Evolutionary conservation across 371 early-diverging fungal species (phyloP), one percentile per base, ranked within the genome.

Genomic region (Circinella umbellata): DNA sequence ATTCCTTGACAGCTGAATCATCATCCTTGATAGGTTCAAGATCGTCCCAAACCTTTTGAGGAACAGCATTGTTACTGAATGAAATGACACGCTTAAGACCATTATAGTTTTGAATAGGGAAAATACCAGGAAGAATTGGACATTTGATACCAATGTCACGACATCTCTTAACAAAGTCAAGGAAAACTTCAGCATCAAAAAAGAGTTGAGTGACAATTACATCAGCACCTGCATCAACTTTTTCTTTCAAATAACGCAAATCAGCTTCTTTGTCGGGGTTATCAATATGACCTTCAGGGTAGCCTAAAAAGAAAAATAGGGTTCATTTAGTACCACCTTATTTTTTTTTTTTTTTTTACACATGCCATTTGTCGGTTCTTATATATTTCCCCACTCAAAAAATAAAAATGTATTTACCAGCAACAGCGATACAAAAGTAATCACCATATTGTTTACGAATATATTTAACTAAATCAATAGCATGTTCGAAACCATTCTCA

Each of bases 11-110:
- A 38, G 96, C 96, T 70, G 92, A 90, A 82, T 98, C 98, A 69
- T 98, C 96, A 61, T 96, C 97, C 89, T 98, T 97, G 86, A 96
- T 96, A 38, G 92, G 89, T 72, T 95, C 96, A 62, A 98, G 84
- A n/a, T 86, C 94, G 60, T 92, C 90, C 82, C 87, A 84, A 64
- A 98, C 90, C 76, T 88, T 79, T 71, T 91, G 84, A 48, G 98
- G 98, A 9, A 98, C 95, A 68, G 70, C 74, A 75, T 95, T 95
- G 79, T 94, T 91, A 78, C 92, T 92, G 77, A 95, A 91, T 15
- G 92, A 87, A 55, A 94, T 92, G 83, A 95, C 93, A 67, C 94
- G 86, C 76, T 88, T 87, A 79, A 96, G 90, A 47, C 95, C 94
- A 59, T 83, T 86, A 73, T 95, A 95, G 70, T 88, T 93, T 81